phyloP scores from a whole-genome alignment of 257 asterid genomes.

The Anisodus tanguticus region DNA sequence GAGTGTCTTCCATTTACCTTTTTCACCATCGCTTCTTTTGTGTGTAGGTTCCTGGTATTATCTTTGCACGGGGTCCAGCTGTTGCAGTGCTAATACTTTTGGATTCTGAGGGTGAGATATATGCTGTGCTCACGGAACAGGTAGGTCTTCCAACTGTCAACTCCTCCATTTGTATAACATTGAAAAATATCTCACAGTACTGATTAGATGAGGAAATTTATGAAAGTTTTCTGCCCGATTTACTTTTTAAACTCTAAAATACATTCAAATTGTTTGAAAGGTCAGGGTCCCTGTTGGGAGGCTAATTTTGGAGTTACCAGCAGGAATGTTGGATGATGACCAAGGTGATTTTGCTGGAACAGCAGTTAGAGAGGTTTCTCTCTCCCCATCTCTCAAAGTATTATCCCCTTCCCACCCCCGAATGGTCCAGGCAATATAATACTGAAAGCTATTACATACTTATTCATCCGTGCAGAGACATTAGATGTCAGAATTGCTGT shows the following conservation, averaged over 20 bases:
- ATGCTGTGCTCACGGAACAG: slow-evolving; percentile 93
- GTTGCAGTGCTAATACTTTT: slow-evolving; percentile 90
- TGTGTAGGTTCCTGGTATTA: slow-evolving; percentile 87
- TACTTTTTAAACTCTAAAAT: slow-evolving; percentile 30
- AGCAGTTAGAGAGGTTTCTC: slow-evolving; percentile 88
- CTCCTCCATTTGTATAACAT: neutral
- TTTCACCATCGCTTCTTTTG: neutral
- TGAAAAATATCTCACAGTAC: neutral
- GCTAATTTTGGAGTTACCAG: slow-evolving; percentile 89
- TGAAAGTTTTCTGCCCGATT: neutral
- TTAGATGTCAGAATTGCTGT: neutral
- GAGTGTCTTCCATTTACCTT: slow-evolving; percentile 18
- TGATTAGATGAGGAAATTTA: neutral
- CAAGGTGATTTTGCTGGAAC: slow-evolving; percentile 90
- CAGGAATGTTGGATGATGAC: slow-evolving; percentile 95
- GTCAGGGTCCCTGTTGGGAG: slow-evolving; percentile 96
- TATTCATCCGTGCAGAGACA: neutral
- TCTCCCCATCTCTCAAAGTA: slow-evolving; percentile 36
- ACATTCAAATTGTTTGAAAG: slow-evolving; percentile 47
- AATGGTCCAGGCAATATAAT: neutral
- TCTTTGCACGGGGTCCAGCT: slow-evolving; percentile 94
- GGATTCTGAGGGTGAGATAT: slow-evolving; percentile 82
- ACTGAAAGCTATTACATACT: neutral
- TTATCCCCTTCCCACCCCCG: neutral
- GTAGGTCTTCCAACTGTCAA: slow-evolving; percentile 40